Base-by-base conservation (phyloP, 257 asterid species). In the Pogostemon cablin region DNA sequence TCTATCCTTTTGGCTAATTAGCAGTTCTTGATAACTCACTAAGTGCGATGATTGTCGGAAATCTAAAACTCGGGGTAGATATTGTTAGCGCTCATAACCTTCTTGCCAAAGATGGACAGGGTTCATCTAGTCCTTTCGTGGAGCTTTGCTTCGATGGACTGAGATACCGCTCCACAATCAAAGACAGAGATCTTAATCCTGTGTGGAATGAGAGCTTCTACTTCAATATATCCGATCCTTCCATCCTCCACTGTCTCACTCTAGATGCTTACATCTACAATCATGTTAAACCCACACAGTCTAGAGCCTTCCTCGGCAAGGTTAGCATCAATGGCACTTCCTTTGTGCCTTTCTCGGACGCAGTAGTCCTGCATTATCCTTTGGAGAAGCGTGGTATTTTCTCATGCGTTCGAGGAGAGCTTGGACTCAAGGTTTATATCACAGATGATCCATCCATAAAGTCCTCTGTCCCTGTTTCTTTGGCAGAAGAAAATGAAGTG, bases 51-150 rank as follows among this genome's bases (percentile, higher is more conserved):
- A 68, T 86, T 69, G 38, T 85, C 42, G 82, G 83, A 67, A 87
- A 80, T 81, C 77, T 90, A 63, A 92, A 92, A 87, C 84, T 92
- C 2, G 97, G 97, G 7, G 96, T 90, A 4, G 95, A 92, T 10
- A 85, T 93, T 25, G 76, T 90, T 20, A 77, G 90, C 35, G 97
- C 98, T 41, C 95, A 90, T 55, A 88, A 86, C 75, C 98, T 93
- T 72, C 73, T 93, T 60, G 88, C 98, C 4, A 93, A 93, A 78
- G 95, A 93, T 35, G 97, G 98, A 3, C 93, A 90, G 68, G 98
- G 98, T 62, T 93, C 98, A 4, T 90, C 97, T 20, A 90, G 81
- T 69, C 72, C 98, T 53, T 90, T 75, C 59, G 97, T 87, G 53
- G 98, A 93, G 68, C 92, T 93, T 50, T 70, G 75, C 71, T 93